A percentile compares a stretch with the other conserved stretches of the same genome.
Conservation (phyloP, 345 rosid genomes). For the Boechera retrofracta region DNA sequence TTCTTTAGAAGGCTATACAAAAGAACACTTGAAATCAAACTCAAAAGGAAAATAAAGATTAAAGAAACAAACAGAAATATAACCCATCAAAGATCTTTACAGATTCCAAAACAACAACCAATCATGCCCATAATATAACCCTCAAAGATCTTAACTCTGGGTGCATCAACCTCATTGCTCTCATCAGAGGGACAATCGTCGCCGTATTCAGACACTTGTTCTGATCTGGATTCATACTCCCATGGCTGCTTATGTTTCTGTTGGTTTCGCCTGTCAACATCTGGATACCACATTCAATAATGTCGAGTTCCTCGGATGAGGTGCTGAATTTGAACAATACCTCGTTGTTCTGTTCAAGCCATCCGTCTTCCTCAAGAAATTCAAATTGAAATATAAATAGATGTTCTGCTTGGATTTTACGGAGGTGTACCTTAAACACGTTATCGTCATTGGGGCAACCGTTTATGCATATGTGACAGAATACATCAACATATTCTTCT, state of each 20-base stretch:
- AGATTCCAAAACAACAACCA: no score
- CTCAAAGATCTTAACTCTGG: no score
- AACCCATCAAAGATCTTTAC: no score
- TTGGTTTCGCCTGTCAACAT: not conserved
- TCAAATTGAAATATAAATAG: not conserved
- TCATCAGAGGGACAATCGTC: no score
- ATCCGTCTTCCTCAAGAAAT: not conserved
- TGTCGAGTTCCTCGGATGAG: not conserved
- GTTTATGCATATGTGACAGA: not conserved
- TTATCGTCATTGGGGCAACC: not conserved
- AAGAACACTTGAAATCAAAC: no score
- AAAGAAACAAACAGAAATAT: no score
- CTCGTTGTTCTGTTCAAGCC: constrained; percentile 10
- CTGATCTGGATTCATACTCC: no score
- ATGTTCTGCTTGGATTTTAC: not conserved
- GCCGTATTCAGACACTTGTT: no score
- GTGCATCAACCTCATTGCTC: no score
- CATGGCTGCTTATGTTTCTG: not conserved
- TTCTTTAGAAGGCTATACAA: no score
- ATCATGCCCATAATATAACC: no score
- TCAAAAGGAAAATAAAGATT: no score
- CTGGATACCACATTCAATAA: constrained; percentile 13
- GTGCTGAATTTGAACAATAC: not conserved
- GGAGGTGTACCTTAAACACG: not conserved
- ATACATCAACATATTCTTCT: not conserved